phyloP scores from a whole-genome alignment of 148 eudicot species.

The Spergularia marina region DNA sequence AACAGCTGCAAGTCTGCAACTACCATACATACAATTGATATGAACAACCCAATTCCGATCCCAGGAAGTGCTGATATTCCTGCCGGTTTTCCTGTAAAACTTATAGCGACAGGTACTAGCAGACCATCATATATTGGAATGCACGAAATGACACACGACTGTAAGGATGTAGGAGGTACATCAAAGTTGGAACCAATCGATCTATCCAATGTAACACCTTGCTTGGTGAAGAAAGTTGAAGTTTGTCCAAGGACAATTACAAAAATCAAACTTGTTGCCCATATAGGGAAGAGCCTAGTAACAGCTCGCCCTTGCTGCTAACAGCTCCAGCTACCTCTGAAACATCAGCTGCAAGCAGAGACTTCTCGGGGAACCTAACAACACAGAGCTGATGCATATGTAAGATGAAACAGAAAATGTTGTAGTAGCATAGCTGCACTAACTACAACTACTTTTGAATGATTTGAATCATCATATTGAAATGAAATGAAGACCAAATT shows the following conservation, averaged over 20 bases:
- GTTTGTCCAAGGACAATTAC: slow-evolving; percentile 46
- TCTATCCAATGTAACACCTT: slow-evolving; percentile 61
- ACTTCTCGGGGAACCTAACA: slow-evolving; percentile 57
- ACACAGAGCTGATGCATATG: neutral
- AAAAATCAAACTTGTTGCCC: slow-evolving; percentile 42
- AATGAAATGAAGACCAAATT: neutral
- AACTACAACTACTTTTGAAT: too few relatives aligned
- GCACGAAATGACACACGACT: slow-evolving; percentile 28
- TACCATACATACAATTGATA: slow-evolving; percentile 40
- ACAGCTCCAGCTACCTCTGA: slow-evolving; percentile 26
- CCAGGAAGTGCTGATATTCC: slow-evolving; percentile 71
- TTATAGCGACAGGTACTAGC: slow-evolving; percentile 45
- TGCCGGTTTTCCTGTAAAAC: slow-evolving; percentile 39
- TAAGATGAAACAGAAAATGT: too few relatives aligned
- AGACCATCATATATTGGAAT: slow-evolving; percentile 55
- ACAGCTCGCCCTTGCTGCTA: slow-evolving; percentile 36
- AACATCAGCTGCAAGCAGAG: slow-evolving; percentile 38
- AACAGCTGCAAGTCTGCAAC: slow-evolving; percentile 51
- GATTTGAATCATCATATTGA: neutral
- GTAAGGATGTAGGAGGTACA: slow-evolving; percentile 62
- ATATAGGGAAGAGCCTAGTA: slow-evolving; percentile 51
- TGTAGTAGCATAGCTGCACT: neutral
- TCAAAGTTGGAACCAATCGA: slow-evolving; percentile 36
- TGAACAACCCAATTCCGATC: slow-evolving; percentile 49
- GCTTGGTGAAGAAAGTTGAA: slow-evolving; percentile 61